A percentile compares a stretch with the other conserved stretches of the same genome.
These are phyloP conservation scores for Kwoniella sp. DNA, from an alignment of 768 basidiomycete genomes.

Conservation along the genomic window DNA sequence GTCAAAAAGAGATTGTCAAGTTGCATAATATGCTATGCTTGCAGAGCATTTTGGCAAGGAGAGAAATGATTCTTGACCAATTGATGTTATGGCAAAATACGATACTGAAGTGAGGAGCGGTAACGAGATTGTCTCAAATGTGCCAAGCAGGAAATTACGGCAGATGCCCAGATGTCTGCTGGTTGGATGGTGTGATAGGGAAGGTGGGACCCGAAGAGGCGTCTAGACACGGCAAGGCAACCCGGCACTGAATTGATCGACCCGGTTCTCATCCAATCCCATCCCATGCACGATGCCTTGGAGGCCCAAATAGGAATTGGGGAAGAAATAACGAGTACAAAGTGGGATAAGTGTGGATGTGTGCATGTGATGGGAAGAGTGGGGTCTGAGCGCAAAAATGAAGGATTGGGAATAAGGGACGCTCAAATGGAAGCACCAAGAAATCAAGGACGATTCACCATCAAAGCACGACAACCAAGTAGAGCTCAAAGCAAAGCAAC, in stretches of 20 bases:
- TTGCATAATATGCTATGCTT: not conserved
- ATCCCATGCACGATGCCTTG: too few species aligned
- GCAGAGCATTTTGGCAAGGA: not conserved
- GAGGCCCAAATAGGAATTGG: too few species aligned
- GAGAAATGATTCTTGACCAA: too few species aligned
- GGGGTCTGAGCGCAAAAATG: too few species aligned
- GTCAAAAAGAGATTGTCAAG: not conserved
- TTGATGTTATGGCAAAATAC: not conserved
- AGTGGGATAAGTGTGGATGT: not conserved
- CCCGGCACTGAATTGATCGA: not conserved
- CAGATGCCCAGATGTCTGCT: not conserved
- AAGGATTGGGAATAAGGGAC: too few species aligned
- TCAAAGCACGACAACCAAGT: too few species aligned
- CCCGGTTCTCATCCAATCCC: too few species aligned
- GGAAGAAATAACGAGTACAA: too few species aligned
- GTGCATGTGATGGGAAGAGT: not conserved
- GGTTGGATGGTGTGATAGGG: not conserved
- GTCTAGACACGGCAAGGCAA: not conserved
- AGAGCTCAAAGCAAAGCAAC: too few species aligned
- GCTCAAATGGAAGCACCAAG: too few species aligned
- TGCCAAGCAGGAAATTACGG: not conserved
- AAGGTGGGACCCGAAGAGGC: not conserved
- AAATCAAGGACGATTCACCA: too few species aligned
- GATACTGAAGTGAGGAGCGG: not conserved
- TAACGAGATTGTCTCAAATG: not conserved